Conservation (phyloP, 1,284 basidiomycete genomes). For the Trichosporon inkin region DNA sequence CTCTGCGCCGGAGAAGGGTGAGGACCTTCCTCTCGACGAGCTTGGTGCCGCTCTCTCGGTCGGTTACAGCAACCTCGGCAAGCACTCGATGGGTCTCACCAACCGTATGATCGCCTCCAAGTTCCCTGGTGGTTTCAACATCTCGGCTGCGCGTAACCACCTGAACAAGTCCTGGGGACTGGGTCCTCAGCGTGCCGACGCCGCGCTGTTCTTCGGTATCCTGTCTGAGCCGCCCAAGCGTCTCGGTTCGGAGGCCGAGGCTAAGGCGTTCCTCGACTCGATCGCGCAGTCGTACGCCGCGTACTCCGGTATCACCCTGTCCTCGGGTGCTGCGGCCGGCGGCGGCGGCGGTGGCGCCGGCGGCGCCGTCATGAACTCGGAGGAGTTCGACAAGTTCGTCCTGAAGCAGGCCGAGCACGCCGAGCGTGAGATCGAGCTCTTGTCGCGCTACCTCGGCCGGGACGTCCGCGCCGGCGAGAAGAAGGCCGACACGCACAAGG, state of each 20-base stretch:
- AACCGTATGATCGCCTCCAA: conserved; percentile 90
- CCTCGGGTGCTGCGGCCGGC: conserved; percentile 59
- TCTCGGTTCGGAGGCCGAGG: conserved; percentile 83
- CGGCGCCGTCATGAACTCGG: conserved; percentile 88
- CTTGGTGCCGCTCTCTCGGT: conserved; percentile 78
- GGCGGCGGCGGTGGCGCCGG: conserved; percentile 61
- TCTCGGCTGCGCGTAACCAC: conserved; percentile 84
- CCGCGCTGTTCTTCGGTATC: conserved; percentile 82
- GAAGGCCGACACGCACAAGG: conserved; percentile 78
- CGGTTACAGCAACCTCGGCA: conserved; percentile 82
- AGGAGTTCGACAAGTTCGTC: conserved; percentile 96
- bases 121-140: conserved; percentile 98
- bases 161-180: conserved; percentile 90
- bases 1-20: conserved; percentile 93
- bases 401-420: conserved; percentile 88
- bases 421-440: conserved; percentile 86
- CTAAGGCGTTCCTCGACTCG: conserved; percentile 86
- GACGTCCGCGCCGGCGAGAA: conserved; percentile 90
- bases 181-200: conserved; percentile 81
- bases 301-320: conserved; percentile 79
- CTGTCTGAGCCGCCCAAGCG: conserved; percentile 93
- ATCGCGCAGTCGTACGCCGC: conserved; percentile 81
- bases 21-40: conserved; percentile 93
- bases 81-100: conserved; percentile 87
- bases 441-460: conserved; percentile 90